These are phyloP conservation scores for Dactylonectria estremocensis DNA, from an alignment of 2,329 filamentous ascomycete genomes.

Conservation along the genomic window DNA sequence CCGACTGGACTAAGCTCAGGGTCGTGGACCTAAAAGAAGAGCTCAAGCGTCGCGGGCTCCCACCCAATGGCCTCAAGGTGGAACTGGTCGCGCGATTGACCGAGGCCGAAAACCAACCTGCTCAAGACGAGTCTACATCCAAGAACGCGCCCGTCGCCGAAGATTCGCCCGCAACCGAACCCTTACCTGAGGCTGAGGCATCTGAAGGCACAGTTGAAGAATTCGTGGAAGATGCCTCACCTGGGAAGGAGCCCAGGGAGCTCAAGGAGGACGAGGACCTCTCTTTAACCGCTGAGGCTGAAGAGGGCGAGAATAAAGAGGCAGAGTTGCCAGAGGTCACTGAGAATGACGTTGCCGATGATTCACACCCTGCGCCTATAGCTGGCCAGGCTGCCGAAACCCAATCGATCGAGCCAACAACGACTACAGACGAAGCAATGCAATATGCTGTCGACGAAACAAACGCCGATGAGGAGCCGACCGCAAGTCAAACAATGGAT, in stretches of 20 bases:
- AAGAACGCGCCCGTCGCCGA: conserved; percentile 33
- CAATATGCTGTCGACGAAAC: conserved; percentile 21
- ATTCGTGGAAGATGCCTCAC: conserved; percentile 12
- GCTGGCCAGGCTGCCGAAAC: conserved; percentile 25
- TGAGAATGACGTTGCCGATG: conserved; percentile 27
- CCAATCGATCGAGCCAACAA: conserved; percentile 21
- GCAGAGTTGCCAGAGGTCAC: conserved; percentile 19
- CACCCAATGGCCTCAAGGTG: conserved; percentile 78
- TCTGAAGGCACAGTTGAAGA: conserved; percentile 25
- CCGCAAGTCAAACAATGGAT: conserved; percentile 28
- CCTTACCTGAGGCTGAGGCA: conserved; percentile 32
- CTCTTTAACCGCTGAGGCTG: conserved; percentile 8
- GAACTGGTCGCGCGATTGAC: conserved; percentile 78
- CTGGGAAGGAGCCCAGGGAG: conserved; percentile 7
- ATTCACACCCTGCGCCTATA: conserved; percentile 12
- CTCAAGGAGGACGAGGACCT: conserved; percentile 7
- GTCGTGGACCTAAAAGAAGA: conserved; percentile 83
- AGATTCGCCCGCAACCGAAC: conserved; percentile 28
- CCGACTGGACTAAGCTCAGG: conserved; percentile 74
- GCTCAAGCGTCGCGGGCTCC: conserved; percentile 79
- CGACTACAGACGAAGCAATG: conserved; percentile 7
- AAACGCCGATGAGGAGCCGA: conserved; percentile 29
- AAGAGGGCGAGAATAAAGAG: conserved; percentile 10
- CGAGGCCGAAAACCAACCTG: conserved; percentile 38
- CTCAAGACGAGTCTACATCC: conserved; percentile 18